A percentile compares a stretch with the other conserved stretches of the same genome.
Conservation (phyloP, 176 grass and related monocot species). For the Puya raimondii region DNA sequence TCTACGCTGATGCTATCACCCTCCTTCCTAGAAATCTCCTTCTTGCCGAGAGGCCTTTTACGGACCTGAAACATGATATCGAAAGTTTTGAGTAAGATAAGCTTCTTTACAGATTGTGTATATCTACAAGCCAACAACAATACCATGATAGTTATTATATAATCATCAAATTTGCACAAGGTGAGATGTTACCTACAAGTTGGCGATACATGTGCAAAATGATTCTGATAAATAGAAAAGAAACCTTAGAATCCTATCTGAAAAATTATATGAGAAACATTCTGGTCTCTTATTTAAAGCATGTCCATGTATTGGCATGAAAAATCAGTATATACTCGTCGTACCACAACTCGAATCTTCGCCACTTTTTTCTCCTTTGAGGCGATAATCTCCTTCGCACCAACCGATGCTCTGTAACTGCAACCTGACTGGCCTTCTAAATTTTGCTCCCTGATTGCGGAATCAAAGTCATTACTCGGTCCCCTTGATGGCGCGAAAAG, state of each 20-base stretch:
- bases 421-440: background rate
- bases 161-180: too few relatives aligned
- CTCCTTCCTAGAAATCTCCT: slow-evolving; percentile 61
- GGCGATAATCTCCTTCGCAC: slow-evolving; percentile 21
- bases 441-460: slow-evolving; percentile 9
- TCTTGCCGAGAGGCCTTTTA: slow-evolving; percentile 59
- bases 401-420: slow-evolving; percentile 12
- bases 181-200: too few relatives aligned
- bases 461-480: slow-evolving; percentile 18
- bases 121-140: background rate
- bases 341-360: slow-evolving; percentile 37
- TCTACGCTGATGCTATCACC: slow-evolving; percentile 52
- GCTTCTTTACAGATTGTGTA: background rate
- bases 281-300: too few relatives aligned
- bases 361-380: slow-evolving; percentile 23
- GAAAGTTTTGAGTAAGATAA: slow-evolving; percentile 2
- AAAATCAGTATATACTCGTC: slow-evolving; percentile 3
- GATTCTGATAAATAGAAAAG: too few relatives aligned
- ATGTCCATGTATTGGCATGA: background rate
- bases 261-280: too few relatives aligned
- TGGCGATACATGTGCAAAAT: too few relatives aligned
- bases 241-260: too few relatives aligned
- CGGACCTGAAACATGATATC: slow-evolving; percentile 30
- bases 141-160: too few relatives aligned
- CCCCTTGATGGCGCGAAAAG: slow-evolving; percentile 22